Evolutionary conservation across 1,284 basidiomycete species (phyloP).

Genomic region (Athelia sp.): DNA sequence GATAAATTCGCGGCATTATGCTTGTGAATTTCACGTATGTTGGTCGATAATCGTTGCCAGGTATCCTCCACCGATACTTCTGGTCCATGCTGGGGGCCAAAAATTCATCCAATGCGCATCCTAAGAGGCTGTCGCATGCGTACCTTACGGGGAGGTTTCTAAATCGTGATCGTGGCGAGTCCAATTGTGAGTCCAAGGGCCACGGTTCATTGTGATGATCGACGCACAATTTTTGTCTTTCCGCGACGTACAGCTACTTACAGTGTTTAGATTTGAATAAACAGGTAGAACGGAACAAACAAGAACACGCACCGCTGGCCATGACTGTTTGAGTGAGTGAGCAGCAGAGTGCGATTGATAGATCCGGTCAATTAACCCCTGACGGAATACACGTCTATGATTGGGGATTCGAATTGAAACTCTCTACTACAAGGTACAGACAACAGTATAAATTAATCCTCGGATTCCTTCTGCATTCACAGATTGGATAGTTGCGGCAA

Average conservation of each 20-base stretch:
- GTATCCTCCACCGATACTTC: slow-evolving; percentile 67
- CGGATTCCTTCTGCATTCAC: not conserved
- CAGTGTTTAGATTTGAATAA: slow-evolving; percentile 2
- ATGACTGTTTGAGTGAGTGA: slow-evolving; percentile 17
- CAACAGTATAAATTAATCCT: no score
- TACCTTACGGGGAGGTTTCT: slow-evolving; percentile 51
- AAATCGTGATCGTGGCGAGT: not conserved
- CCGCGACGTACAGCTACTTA: slow-evolving; percentile 33
- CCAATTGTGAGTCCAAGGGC: slow-evolving; percentile 15
- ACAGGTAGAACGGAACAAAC: not conserved
- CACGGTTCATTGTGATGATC: slow-evolving; percentile 10
- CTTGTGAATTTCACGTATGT: slow-evolving; percentile 94
- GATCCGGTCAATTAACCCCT: slow-evolving; percentile 6
- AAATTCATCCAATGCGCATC: not conserved
- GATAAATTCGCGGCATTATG: slow-evolving; percentile 91
- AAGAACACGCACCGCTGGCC: slow-evolving; percentile 34
- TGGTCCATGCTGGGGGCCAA: slow-evolving; percentile 50
- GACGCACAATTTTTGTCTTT: slow-evolving; percentile 47
- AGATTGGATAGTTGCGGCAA: slow-evolving; percentile 43
- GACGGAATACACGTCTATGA: slow-evolving; percentile 1
- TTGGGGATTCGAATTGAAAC: no score
- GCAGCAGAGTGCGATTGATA: no score
- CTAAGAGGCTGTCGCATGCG: slow-evolving; percentile 5
- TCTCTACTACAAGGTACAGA: not conserved
- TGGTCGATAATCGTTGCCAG: slow-evolving; percentile 73